A percentile compares a stretch with the other conserved stretches of the same genome.
Conservation (phyloP, 2,329 filamentous ascomycete genomes). For the Bipolaris sorokiniana region DNA sequence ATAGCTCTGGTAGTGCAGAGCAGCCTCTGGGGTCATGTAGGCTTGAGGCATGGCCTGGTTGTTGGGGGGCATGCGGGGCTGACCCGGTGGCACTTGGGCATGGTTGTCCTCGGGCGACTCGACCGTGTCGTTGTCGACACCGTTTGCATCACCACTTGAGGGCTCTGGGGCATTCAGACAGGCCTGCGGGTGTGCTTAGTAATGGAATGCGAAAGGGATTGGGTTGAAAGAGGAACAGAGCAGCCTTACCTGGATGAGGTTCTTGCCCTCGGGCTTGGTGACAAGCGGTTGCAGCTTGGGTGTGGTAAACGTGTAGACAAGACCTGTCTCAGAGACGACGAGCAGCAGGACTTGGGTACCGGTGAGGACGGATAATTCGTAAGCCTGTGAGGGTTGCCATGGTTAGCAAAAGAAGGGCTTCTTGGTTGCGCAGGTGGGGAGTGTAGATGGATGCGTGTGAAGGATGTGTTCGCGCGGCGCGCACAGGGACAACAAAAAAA, state of each 20-base stretch:
- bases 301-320: conserved; percentile 98
- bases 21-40: conserved; percentile 70
- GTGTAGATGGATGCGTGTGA: neutral
- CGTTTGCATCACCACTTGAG: conserved; percentile 72
- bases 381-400: conserved; percentile 68
- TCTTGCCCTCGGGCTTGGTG: conserved; percentile 98
- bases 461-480: conserved; percentile 6
- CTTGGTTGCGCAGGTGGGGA: conserved; percentile 14
- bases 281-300: conserved; percentile 97
- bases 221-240: neutral
- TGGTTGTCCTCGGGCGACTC: conserved; percentile 93
- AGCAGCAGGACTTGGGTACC: conserved; percentile 96
- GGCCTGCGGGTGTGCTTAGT: conserved; percentile 66
- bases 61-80: conserved; percentile 68
- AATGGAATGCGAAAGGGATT: conserved; percentile 16
- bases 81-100: conserved; percentile 75
- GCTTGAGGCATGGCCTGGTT: conserved; percentile 69
- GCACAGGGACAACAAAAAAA: conserved; percentile 6
- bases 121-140: conserved; percentile 62
- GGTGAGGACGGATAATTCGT: conserved; percentile 95
- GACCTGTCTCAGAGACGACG: conserved; percentile 94
- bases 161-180: conserved; percentile 97
- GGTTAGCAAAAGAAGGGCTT: conserved; percentile 10
- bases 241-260: conserved; percentile 85
- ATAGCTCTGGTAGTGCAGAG: conserved; percentile 85